Evolutionary conservation across 2,329 filamentous ascomycete genomes (phyloP).

Genomic region (Ascochyta clinopodiicola): DNA sequence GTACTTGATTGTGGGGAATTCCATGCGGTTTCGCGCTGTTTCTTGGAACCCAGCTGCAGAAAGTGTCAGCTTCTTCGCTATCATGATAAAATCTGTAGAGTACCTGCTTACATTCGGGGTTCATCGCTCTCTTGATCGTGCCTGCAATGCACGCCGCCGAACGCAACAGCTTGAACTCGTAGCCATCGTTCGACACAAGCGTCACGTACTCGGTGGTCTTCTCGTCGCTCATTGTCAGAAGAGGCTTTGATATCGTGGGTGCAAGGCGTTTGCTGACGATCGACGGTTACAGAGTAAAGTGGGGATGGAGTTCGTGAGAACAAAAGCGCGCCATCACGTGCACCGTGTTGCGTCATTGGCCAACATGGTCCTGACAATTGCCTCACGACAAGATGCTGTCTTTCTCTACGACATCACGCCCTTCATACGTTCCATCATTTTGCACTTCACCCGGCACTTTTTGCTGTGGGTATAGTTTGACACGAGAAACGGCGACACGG

Average conservation of each 20-base stretch:
- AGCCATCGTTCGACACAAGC: constrained; percentile 76
- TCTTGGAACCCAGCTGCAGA: constrained; percentile 68
- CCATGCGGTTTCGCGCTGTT: constrained; percentile 67
- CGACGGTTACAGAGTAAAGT: neutral
- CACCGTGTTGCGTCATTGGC: neutral
- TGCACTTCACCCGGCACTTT: neutral
- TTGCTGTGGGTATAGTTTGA: neutral
- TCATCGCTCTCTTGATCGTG: constrained; percentile 76
- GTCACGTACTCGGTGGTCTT: constrained; percentile 72
- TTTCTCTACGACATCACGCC: neutral
- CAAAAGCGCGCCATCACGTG: constrained; percentile 2
- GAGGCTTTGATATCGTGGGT: neutral
- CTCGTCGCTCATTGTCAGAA: constrained; percentile 28
- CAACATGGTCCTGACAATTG: neutral
- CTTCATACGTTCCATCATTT: neutral
- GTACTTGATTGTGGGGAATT: constrained; percentile 77
- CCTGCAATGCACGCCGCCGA: constrained; percentile 74
- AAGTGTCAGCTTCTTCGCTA: neutral
- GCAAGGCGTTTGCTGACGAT: neutral
- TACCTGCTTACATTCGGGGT: constrained; percentile 65
- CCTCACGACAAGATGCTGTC: neutral
- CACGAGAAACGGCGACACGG: neutral
- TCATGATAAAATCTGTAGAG: neutral
- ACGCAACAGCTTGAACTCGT: constrained; percentile 76
- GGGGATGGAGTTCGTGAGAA: neutral